A percentile compares a stretch with the other conserved stretches of the same genome.
Conservation (phyloP, 2,329 filamentous ascomycete species). For the Scopulariopsis brevicaulis region DNA sequence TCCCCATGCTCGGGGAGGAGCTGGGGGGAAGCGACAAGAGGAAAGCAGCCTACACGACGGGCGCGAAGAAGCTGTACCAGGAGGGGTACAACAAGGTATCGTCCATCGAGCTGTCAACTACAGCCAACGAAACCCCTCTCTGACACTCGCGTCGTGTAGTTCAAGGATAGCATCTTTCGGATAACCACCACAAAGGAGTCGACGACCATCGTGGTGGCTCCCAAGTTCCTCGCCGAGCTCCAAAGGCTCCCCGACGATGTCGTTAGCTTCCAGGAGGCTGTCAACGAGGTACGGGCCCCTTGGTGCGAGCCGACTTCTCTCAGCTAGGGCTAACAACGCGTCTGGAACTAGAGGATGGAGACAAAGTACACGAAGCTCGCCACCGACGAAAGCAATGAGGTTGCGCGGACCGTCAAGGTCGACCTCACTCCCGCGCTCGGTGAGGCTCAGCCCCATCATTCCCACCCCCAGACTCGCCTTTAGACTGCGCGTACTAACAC, state of each 20-base stretch:
- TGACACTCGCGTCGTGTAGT: slow-evolving; percentile 11
- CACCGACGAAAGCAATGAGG: slow-evolving; percentile 9
- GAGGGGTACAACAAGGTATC: slow-evolving; percentile 17
- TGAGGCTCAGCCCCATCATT: slow-evolving; percentile 6
- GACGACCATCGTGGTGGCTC: slow-evolving; percentile 16
- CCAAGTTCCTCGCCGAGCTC: slow-evolving; percentile 18
- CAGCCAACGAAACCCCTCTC: not conserved
- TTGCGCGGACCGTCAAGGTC: slow-evolving; percentile 18
- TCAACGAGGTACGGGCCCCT: slow-evolving; percentile 11
- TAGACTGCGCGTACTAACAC: not conserved
- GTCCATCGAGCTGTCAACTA: not conserved
- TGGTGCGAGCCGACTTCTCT: not conserved
- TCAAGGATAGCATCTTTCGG: slow-evolving; percentile 17
- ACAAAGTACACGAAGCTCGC: slow-evolving; percentile 20
- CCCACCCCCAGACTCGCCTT: not conserved
- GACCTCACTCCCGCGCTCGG: slow-evolving; percentile 20
- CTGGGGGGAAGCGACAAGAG: slow-evolving; percentile 14
- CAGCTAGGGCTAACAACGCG: not conserved
- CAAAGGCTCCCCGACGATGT: slow-evolving; percentile 19
- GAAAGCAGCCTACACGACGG: slow-evolving; percentile 12
- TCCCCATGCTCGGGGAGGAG: slow-evolving; percentile 16
- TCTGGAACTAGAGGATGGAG: slow-evolving; percentile 14
- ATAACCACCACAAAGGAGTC: slow-evolving; percentile 14
- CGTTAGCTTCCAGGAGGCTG: slow-evolving; percentile 15
- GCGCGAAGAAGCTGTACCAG: slow-evolving; percentile 13